phyloP scores from a whole-genome alignment of 108 stramenopile genomes.

The Conticribra guillardii region DNA sequence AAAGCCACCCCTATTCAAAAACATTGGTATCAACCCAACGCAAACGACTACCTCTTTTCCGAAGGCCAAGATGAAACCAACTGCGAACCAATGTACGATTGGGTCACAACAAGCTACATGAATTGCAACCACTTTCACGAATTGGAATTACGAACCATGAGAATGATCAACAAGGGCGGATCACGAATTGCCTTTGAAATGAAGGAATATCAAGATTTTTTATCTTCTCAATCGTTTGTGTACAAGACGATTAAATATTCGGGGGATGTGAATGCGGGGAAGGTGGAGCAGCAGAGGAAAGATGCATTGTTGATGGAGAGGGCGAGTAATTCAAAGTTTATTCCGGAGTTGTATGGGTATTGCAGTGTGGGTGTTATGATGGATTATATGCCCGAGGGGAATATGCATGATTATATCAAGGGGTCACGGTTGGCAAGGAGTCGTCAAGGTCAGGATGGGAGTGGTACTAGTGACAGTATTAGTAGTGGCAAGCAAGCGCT shows the following conservation, averaged over 20 bases:
- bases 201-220: no score
- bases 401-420: constrained; percentile 52
- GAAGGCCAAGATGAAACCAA: neutral
- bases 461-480: constrained; percentile 6
- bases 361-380: constrained; percentile 46
- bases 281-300: constrained; percentile 40
- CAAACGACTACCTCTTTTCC: neutral
- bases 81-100: neutral
- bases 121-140: neutral
- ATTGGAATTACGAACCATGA: neutral
- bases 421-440: constrained; percentile 31
- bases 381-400: constrained; percentile 55
- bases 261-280: constrained; percentile 3
- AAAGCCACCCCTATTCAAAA: neutral
- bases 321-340: constrained; percentile 29
- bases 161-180: neutral
- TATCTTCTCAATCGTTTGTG: no score
- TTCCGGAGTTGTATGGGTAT: constrained; percentile 43
- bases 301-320: constrained; percentile 45
- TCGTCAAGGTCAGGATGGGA: constrained; percentile 2
- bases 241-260: constrained; percentile 43
- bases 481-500: constrained; percentile 1
- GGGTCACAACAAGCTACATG: neutral
- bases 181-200: constrained; percentile 27
- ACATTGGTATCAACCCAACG: neutral